Evolutionary conservation across 2,329 filamentous ascomycete genomes (phyloP).

Genomic region (Pseudohalonectria lignicola): DNA sequence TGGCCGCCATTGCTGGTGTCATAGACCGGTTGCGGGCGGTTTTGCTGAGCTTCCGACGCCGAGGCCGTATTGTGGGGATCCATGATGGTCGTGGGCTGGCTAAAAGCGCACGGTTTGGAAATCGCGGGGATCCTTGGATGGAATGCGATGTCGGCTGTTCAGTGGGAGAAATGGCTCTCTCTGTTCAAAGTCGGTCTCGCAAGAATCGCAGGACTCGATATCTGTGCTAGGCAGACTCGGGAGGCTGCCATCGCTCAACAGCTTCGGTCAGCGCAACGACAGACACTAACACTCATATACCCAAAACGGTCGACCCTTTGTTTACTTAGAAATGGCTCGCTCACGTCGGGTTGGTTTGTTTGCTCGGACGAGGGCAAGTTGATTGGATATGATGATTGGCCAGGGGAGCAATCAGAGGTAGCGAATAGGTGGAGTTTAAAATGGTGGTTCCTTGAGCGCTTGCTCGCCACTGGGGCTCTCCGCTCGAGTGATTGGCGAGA

Average conservation of each 20-base stretch:
- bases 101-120: background rate
- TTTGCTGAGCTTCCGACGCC: constrained; percentile 44
- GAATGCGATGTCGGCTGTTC: no score
- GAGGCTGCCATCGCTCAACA: background rate
- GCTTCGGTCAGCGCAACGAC: background rate
- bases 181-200: no score
- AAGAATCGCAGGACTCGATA: background rate
- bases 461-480: constrained; percentile 4
- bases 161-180: no score
- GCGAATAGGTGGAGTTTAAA: constrained; percentile 19
- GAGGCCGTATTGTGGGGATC: constrained; percentile 41
- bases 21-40: constrained; percentile 54
- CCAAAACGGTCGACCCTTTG: background rate
- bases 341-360: background rate
- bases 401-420: constrained; percentile 9
- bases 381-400: constrained; percentile 21
- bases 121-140: no score
- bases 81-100: constrained; percentile 25
- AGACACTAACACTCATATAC: background rate
- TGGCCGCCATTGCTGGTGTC: constrained; percentile 65
- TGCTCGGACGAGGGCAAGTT: constrained; percentile 6
- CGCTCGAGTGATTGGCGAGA: constrained; percentile 2
- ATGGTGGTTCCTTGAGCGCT: constrained; percentile 5
- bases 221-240: background rate
- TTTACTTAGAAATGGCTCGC: constrained; percentile 1